A percentile compares a stretch with the other conserved stretches of the same genome.
phyloP scores from a whole-genome alignment of 2,329 filamentous ascomycete species.

The Aspergillus caelatus region DNA sequence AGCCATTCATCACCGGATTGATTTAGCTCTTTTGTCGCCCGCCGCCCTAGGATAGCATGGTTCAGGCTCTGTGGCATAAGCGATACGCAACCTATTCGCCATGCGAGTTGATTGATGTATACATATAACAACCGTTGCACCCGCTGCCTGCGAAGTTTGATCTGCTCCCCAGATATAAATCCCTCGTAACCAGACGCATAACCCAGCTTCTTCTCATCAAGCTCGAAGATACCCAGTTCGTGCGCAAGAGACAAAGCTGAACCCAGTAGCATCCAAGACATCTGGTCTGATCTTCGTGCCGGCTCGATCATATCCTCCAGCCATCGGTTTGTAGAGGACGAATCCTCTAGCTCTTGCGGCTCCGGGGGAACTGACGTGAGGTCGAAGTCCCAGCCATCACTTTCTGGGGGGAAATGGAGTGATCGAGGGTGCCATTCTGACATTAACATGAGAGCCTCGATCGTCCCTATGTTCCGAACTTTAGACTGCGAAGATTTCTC shows the following conservation, averaged over 20 bases:
- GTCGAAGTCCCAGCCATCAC: constrained; percentile 60
- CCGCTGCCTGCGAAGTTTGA: constrained; percentile 36
- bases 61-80: constrained; percentile 52
- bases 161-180: constrained; percentile 32
- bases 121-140: constrained; percentile 48
- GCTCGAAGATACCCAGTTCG: constrained; percentile 55
- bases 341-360: constrained; percentile 32
- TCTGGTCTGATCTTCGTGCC: constrained; percentile 57
- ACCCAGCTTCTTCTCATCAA: constrained; percentile 38
- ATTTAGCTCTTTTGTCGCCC: constrained; percentile 38
- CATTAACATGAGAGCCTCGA: constrained; percentile 57
- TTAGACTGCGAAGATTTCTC: constrained; percentile 56
- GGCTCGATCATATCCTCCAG: constrained; percentile 58
- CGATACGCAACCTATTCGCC: constrained; percentile 54
- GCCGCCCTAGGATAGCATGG: constrained; percentile 35
- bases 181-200: constrained; percentile 26
- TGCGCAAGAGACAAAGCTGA: constrained; percentile 57
- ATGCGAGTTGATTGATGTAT: constrained; percentile 56
- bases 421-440: constrained; percentile 61
- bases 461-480: constrained; percentile 53
- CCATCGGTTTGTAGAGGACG: constrained; percentile 46
- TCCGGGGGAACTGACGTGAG: constrained; percentile 48
- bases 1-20: constrained; percentile 52
- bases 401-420: constrained; percentile 56
- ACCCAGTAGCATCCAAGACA: constrained; percentile 64